A percentile compares a stretch with the other conserved stretches of the same genome.
These are phyloP conservation scores for Cryptococcus amylolentus DNA, from an alignment of 1,284 basidiomycete species.

Conservation along the genomic window DNA sequence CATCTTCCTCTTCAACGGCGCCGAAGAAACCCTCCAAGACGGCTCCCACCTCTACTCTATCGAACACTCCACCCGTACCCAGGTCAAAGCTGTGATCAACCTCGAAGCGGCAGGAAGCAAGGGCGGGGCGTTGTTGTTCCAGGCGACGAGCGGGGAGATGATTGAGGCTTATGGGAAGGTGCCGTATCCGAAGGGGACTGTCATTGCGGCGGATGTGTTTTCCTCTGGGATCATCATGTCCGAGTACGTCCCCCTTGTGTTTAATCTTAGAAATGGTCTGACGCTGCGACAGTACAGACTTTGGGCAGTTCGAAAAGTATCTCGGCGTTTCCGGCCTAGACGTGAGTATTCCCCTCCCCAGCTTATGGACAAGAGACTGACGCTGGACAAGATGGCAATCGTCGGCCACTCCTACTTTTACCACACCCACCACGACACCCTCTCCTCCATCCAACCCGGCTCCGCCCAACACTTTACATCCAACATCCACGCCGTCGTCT, in stretches of 20 bases:
- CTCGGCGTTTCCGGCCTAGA: slow-evolving; percentile 81
- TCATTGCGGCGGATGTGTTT: slow-evolving; percentile 92
- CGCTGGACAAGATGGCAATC: slow-evolving; percentile 70
- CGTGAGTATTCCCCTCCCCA: slow-evolving; percentile 51
- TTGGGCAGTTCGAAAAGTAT: slow-evolving; percentile 90
- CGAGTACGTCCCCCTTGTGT: slow-evolving; percentile 59
- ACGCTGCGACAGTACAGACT: slow-evolving; percentile 66
- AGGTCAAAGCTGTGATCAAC: slow-evolving; percentile 84
- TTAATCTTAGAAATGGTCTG: too few species aligned
- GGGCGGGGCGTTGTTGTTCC: slow-evolving; percentile 88
- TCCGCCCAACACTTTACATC: slow-evolving; percentile 79
- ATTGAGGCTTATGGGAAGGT: slow-evolving; percentile 83
- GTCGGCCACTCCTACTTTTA: slow-evolving; percentile 90
- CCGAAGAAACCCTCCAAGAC: slow-evolving; percentile 67
- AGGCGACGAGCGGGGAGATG: slow-evolving; percentile 93
- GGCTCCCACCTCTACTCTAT: slow-evolving; percentile 90
- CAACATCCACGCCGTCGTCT: slow-evolving; percentile 78
- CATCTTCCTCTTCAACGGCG: slow-evolving; percentile 57
- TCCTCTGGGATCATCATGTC: slow-evolving; percentile 85
- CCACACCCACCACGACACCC: slow-evolving; percentile 69
- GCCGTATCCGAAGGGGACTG: slow-evolving; percentile 82
- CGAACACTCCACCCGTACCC: slow-evolving; percentile 69
- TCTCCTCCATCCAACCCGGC: slow-evolving; percentile 28
- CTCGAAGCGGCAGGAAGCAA: slow-evolving; percentile 89
- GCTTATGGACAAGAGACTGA: not conserved